Conservation (phyloP, 768 basidiomycete genomes). For the Auricularia sp. region DNA sequence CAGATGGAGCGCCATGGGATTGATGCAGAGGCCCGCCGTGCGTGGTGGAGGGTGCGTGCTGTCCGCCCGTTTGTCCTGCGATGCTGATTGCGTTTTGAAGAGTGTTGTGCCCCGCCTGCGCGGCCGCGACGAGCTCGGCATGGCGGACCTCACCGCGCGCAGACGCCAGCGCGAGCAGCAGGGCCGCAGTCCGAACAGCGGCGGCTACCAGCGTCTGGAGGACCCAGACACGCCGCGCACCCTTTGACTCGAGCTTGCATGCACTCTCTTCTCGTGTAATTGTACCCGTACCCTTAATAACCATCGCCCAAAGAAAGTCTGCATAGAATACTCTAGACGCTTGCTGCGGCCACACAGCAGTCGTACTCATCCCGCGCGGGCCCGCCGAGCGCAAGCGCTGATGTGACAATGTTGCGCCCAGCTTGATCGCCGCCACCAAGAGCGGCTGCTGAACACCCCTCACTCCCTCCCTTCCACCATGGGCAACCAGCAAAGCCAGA, state of each 20-base stretch:
- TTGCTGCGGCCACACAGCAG: too few species aligned
- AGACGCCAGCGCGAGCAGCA: background rate
- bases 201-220: background rate
- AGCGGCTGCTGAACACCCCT: too few species aligned
- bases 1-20: conserved; percentile 42
- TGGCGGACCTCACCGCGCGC: background rate
- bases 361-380: too few species aligned
- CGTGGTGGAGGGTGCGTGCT: background rate
- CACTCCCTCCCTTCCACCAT: background rate
- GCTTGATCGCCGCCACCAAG: too few species aligned
- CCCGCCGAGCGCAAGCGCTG: too few species aligned
- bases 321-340: too few species aligned
- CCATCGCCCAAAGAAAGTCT: too few species aligned
- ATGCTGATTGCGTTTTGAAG: background rate
- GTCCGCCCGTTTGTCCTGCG: background rate
- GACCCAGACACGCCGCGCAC: background rate
- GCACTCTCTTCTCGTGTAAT: too few species aligned
- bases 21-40: background rate
- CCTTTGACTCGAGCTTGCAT: too few species aligned
- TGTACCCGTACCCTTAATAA: too few species aligned
- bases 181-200: too few species aligned
- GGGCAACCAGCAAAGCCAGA: background rate
- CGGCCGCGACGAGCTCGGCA: background rate
- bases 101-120: background rate
- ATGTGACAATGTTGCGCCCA: too few species aligned